phyloP scores from a whole-genome alignment of 179 eudicot genomes.

The Dionaea muscipula region DNA sequence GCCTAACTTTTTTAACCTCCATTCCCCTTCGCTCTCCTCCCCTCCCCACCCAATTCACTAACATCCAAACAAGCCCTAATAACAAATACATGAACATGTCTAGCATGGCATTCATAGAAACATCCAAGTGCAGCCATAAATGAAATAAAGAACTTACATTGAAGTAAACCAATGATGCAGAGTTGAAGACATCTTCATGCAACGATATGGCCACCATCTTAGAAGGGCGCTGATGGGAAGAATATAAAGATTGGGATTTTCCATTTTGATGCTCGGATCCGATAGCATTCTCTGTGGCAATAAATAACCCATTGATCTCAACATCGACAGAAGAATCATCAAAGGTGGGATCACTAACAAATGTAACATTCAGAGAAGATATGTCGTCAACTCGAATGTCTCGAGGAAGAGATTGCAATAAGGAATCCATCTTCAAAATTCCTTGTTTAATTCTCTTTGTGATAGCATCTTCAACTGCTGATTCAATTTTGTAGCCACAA shows the following conservation, averaged over 20 bases:
- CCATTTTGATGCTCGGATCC: slow-evolving; percentile 13
- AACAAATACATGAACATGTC: too few relatives aligned
- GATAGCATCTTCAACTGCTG: slow-evolving; percentile 70
- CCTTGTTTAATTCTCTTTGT: slow-evolving; percentile 44
- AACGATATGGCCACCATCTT: slow-evolving; percentile 64
- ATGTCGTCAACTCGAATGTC: slow-evolving; percentile 55
- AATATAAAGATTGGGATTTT: slow-evolving; percentile 17
- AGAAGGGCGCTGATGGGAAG: slow-evolving; percentile 26
- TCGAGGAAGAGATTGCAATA: slow-evolving; percentile 59
- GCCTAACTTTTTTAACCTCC: too few relatives aligned
- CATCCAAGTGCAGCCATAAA: too few relatives aligned
- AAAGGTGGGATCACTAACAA: slow-evolving; percentile 48
- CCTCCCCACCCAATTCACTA: too few relatives aligned
- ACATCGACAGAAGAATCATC: slow-evolving; percentile 52
- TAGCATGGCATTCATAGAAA: too few relatives aligned
- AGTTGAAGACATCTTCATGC: slow-evolving; percentile 69
- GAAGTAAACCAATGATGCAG: slow-evolving; percentile 53
- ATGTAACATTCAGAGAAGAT: slow-evolving; percentile 62
- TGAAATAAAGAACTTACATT: slow-evolving; percentile 37
- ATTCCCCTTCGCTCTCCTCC: too few relatives aligned
- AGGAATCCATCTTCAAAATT: slow-evolving; percentile 44
- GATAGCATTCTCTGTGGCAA: slow-evolving; percentile 21
- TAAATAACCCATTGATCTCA: slow-evolving; percentile 67
- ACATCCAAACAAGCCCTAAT: too few relatives aligned
- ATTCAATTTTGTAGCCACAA: slow-evolving; percentile 52